Base-by-base conservation (phyloP, 805 yeast genomes). In the Candida nemodendra region DNA sequence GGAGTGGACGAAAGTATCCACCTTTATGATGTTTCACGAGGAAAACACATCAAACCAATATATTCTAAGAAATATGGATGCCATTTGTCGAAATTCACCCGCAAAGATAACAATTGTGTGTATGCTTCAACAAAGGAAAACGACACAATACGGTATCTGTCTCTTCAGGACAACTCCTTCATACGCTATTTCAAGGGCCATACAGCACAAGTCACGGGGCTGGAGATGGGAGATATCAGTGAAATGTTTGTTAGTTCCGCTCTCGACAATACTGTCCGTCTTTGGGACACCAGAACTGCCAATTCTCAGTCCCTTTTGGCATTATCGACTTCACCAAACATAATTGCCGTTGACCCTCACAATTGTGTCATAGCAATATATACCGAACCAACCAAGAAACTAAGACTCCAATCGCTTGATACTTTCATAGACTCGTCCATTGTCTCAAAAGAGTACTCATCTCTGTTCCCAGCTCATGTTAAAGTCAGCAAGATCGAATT, bases 11-110 rank as follows among this genome's bases (percentile, higher is more conserved):
- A 87, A 55, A 71, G 84, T 18, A 79, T 93, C 51, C 95, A 88
- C 53, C 65, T 93, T 14, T 91, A 88, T 59, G 95, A 91, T 62
- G 66, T 75, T 14, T 64, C 74, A 23, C 72, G 73, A 42, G 97
- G 96, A 5, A 69, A 73, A 37, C 84, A 79, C 45, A 52, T 72
- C 30, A 84, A 81, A 50, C 77, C 88, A 4, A 73, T 86, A 7
- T 81, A 77, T 42, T 81, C 93, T 19, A 90, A 89, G 64, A 93
- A 93, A 56, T 93, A 93, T 52, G 99, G 99, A 1, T 85, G 89
- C 40, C 89, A 87, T 54, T 63, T 86, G 26, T 96, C 96, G 2
- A 71, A 79, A 31, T 93, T 93, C 59, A 80, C 96, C 84, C 53
- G 72, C 79, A 30, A 71, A 75, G 39, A 56, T 15, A 79, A 81